phyloP scores from a whole-genome alignment of 225 moss, liverwort and hornwort species.

The Rhytidiadelphus loreus region DNA sequence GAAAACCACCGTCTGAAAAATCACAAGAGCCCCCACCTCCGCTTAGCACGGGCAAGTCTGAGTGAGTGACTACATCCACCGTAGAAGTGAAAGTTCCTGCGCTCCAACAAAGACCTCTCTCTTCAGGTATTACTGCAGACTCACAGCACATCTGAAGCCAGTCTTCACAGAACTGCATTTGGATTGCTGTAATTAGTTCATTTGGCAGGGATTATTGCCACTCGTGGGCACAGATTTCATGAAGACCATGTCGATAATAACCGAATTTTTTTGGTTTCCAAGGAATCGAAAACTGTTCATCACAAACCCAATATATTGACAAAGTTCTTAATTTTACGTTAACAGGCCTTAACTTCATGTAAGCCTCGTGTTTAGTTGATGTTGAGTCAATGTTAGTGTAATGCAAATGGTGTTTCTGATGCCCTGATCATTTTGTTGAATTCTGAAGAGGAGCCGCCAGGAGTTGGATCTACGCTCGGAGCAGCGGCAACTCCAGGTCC shows the following conservation, averaged over 20 bases:
- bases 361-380: background rate
- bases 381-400: background rate
- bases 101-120: conserved; percentile 44
- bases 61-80: conserved; percentile 58
- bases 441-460: conserved; percentile 19
- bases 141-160: background rate
- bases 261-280: background rate
- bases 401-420: background rate
- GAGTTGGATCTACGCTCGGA: conserved; percentile 42
- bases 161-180: background rate
- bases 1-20: background rate
- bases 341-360: background rate
- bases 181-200: background rate
- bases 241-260: background rate
- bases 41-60: background rate
- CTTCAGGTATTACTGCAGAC: conserved; percentile 12
- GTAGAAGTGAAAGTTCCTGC: conserved; percentile 64
- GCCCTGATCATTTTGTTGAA: background rate
- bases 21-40: background rate
- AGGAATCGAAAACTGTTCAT: background rate
- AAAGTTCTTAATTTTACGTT: background rate
- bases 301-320: background rate
- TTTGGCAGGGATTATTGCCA: background rate
- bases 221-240: background rate
- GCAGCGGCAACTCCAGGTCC: conserved; percentile 69